phyloP scores from a whole-genome alignment of 306 rosid genomes.

The Mucuna pruriens region DNA sequence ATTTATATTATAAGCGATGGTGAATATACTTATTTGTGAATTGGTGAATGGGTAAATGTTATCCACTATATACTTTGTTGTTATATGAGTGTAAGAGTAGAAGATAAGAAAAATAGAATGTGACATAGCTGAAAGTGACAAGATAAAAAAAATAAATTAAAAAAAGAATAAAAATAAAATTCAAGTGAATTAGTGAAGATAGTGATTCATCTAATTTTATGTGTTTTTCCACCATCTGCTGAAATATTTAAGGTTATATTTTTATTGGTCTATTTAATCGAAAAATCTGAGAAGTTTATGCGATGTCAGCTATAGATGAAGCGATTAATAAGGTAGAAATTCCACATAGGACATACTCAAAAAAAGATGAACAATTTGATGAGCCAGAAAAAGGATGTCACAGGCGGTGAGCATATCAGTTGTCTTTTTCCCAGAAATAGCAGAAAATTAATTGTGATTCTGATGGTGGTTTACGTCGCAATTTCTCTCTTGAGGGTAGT shows the following conservation, averaged over 20 bases:
- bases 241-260: neutral
- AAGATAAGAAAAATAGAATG: too few relatives aligned
- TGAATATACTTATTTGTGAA: too few relatives aligned
- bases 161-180: too few relatives aligned
- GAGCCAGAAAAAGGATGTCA: constrained; percentile 29
- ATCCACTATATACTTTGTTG: too few relatives aligned
- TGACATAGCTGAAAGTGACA: too few relatives aligned
- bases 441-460: neutral
- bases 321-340: neutral
- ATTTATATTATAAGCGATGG: too few relatives aligned
- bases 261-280: neutral
- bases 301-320: neutral
- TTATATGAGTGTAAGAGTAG: too few relatives aligned
- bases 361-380: neutral
- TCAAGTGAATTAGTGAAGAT: too few relatives aligned
- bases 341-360: neutral
- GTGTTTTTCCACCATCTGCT: neutral
- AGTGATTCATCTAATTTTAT: too few relatives aligned
- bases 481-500: neutral
- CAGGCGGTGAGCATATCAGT: neutral
- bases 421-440: neutral
- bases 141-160: too few relatives aligned
- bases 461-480: constrained; percentile 32
- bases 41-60: too few relatives aligned
- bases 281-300: neutral